phyloP scores from a whole-genome alignment of 2,329 filamentous ascomycete species.

The Coniochaeta sp. region DNA sequence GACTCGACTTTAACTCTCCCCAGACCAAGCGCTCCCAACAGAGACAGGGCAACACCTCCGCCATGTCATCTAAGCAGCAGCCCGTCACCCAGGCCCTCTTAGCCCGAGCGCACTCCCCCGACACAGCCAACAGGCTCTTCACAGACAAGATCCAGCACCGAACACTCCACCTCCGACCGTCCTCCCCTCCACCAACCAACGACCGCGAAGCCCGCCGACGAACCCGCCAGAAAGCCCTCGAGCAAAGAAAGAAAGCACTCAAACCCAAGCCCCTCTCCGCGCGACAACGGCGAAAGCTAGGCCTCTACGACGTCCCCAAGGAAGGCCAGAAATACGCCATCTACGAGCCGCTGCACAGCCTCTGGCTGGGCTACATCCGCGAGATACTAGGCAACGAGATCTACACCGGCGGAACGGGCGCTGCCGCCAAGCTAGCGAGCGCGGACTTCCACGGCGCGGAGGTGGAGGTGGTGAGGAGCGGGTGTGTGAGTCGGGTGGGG shows the following conservation, averaged over 20 bases:
- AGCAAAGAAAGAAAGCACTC: slow-evolving; percentile 35
- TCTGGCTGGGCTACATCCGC: slow-evolving; percentile 82
- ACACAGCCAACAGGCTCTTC: slow-evolving; percentile 65
- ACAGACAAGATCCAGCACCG: slow-evolving; percentile 77
- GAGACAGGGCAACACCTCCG: no score
- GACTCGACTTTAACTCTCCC: not conserved
- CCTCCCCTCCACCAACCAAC: slow-evolving; percentile 56
- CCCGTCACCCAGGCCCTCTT: slow-evolving; percentile 59
- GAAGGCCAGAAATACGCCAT: slow-evolving; percentile 63
- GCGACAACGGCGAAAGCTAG: slow-evolving; percentile 64
- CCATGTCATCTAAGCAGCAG: slow-evolving; percentile 18
- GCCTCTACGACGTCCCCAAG: slow-evolving; percentile 68
- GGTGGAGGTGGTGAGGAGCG: slow-evolving; percentile 74
- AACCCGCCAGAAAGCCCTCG: slow-evolving; percentile 39
- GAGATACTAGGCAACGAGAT: slow-evolving; percentile 66
- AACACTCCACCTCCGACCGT: slow-evolving; percentile 70
- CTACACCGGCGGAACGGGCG: slow-evolving; percentile 46
- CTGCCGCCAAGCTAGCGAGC: slow-evolving; percentile 69
- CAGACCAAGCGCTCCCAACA: no score
- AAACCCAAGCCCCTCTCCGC: slow-evolving; percentile 69
- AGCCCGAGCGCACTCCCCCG: slow-evolving; percentile 69
- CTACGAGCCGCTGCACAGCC: slow-evolving; percentile 66
- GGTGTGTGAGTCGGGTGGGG: slow-evolving; percentile 76
- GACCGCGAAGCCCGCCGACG: slow-evolving; percentile 51
- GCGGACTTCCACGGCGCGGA: slow-evolving; percentile 89